Conservation (phyloP, 2,329 filamentous ascomycete genomes). For the Acrocalymma vagum region DNA sequence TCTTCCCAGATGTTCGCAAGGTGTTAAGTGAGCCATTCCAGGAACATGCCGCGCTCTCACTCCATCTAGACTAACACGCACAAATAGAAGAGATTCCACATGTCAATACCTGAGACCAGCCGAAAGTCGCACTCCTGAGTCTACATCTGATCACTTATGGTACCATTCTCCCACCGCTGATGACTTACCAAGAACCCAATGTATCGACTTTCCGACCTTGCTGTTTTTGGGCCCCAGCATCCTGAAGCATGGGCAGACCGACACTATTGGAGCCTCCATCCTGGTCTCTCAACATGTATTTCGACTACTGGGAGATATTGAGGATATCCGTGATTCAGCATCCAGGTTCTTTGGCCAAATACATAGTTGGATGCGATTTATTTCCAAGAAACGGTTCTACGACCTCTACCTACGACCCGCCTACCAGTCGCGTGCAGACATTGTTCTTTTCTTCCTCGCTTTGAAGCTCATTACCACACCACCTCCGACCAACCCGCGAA, state of each 20-base stretch:
- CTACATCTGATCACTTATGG: constrained; percentile 3
- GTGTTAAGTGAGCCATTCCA: too few relatives aligned
- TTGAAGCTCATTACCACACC: too few relatives aligned
- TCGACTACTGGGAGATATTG: constrained; percentile 8
- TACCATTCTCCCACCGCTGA: constrained; percentile 3
- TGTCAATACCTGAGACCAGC: constrained; percentile 6
- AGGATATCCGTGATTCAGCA: constrained; percentile 14
- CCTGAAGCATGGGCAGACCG: constrained; percentile 10
- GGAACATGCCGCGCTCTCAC: too few relatives aligned
- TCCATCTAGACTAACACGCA: too few relatives aligned
- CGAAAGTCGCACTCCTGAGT: constrained; percentile 1
- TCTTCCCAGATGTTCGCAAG: constrained; percentile 10
- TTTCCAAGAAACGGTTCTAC: constrained; percentile 31
- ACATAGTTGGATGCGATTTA: constrained; percentile 30
- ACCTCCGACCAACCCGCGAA: too few relatives aligned
- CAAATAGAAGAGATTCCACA: constrained; percentile 7
- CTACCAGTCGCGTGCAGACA: too few relatives aligned
- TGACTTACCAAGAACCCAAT: too few relatives aligned
- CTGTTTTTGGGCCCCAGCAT: constrained; percentile 13
- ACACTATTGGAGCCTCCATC: neutral
- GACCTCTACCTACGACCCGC: constrained; percentile 21
- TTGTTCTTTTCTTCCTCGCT: too few relatives aligned
- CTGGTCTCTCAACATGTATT: constrained; percentile 3
- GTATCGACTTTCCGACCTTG: constrained; percentile 16
- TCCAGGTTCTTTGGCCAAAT: constrained; percentile 20